These are phyloP conservation scores for Daldinia vernicosa DNA, from an alignment of 495 filamentous ascomycete genomes.

Conservation along the genomic window DNA sequence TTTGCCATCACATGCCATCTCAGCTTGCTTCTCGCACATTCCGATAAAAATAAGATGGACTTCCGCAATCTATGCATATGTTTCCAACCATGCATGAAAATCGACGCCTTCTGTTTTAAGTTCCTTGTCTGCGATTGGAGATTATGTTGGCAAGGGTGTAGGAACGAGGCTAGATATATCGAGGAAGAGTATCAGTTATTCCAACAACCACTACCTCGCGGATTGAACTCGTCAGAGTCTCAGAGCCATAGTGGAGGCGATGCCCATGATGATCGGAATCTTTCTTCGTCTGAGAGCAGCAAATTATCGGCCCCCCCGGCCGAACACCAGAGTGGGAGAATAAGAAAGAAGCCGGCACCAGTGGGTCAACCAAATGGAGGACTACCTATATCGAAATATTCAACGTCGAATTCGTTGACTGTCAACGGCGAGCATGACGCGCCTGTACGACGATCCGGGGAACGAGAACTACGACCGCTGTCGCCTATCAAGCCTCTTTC, in stretches of 20 bases:
- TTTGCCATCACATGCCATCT: conserved; percentile 96
- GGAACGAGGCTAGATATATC: conserved; percentile 83
- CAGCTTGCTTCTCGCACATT: conserved; percentile 83
- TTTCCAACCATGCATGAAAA: conserved; percentile 93
- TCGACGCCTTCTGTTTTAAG: conserved; percentile 88
- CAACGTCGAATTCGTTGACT: conserved; percentile 54
- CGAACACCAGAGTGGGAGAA: conserved; percentile 42
- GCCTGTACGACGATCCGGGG: conserved; percentile 47
- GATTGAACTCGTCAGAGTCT: conserved; percentile 31
- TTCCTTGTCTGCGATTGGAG: conserved; percentile 92
- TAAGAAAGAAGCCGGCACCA: conserved; percentile 51
- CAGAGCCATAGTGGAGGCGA: conserved; percentile 36
- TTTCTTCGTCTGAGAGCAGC: conserved; percentile 74
- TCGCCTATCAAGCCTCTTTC: conserved; percentile 77
- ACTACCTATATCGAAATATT: conserved; percentile 45
- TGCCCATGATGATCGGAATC: conserved; percentile 63
- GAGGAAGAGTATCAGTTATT: conserved; percentile 75
- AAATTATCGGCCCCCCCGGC: conserved; percentile 50
- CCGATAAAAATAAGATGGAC: conserved; percentile 93
- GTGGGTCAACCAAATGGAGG: conserved; percentile 43
- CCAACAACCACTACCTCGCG: conserved; percentile 58
- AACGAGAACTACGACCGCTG: conserved; percentile 61
- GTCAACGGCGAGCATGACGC: conserved; percentile 53
- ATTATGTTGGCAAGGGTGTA: conserved; percentile 94
- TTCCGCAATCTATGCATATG: conserved; percentile 92